phyloP scores from a whole-genome alignment of 179 eudicot species.

The Camellia oleifera region DNA sequence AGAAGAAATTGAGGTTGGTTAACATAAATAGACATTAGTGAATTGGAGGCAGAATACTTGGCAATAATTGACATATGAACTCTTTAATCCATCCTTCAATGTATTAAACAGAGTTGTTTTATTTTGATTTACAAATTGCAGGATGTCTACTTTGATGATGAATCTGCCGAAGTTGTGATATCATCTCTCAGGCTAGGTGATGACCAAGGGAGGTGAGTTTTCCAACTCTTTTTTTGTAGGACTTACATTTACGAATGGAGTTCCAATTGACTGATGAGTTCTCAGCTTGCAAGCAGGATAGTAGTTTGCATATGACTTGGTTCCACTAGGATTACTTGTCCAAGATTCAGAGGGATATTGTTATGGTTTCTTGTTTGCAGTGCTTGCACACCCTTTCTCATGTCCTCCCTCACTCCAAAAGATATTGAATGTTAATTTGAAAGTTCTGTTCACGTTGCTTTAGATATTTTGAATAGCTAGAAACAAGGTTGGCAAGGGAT shows the following conservation, averaged over 20 bases:
- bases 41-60: not conserved
- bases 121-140: constrained; percentile 28
- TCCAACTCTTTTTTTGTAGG: not conserved
- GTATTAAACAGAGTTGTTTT: not conserved
- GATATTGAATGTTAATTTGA: not conserved
- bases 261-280: not conserved
- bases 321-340: no score
- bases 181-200: constrained; percentile 95
- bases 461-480: not conserved
- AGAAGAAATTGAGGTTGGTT: not conserved
- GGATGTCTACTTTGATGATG: constrained; percentile 97
- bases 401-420: not conserved
- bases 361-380: not conserved
- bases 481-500: not conserved
- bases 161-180: constrained; percentile 96
- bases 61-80: not conserved
- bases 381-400: not conserved
- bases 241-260: not conserved
- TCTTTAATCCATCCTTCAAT: not conserved
- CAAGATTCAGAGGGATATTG: not conserved
- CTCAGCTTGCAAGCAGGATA: not conserved
- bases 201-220: constrained; percentile 86
- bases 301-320: not conserved
- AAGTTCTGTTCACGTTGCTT: not conserved
- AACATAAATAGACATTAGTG: not conserved